These are phyloP conservation scores for Chaetomidium leptoderma DNA, from an alignment of 495 filamentous ascomycete species.

Conservation along the genomic window DNA sequence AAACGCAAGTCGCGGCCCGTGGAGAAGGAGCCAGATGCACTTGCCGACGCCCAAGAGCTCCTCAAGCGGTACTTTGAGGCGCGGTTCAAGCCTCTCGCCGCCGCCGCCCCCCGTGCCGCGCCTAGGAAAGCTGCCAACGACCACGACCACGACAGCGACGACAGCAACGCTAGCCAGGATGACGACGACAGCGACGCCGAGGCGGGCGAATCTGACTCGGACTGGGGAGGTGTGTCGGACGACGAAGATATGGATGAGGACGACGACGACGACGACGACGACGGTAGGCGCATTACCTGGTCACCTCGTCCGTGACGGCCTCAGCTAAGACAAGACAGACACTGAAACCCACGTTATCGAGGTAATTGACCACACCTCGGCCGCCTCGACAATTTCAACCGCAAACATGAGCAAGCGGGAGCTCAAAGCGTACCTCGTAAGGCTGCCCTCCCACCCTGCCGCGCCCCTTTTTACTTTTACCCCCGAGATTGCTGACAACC, in stretches of 20 bases:
- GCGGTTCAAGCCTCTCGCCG: constrained; percentile 69
- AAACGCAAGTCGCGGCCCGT: constrained; percentile 39
- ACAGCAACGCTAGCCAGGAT: constrained; percentile 23
- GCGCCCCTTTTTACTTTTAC: not conserved
- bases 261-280: constrained; percentile 21
- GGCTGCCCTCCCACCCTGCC: constrained; percentile 4
- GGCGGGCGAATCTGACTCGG: constrained; percentile 40
- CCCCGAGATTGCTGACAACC: constrained; percentile 4
- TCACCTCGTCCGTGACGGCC: not conserved
- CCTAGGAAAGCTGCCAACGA: constrained; percentile 26
- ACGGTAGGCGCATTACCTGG: constrained; percentile 11
- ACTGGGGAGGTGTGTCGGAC: constrained; percentile 65
- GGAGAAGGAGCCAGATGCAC: constrained; percentile 28
- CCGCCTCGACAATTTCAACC: constrained; percentile 25
- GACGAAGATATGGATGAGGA: constrained; percentile 30
- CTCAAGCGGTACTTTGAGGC: constrained; percentile 84
- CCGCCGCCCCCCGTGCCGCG: constrained; percentile 21
- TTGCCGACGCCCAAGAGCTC: constrained; percentile 43
- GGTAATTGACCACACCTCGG: constrained; percentile 59
- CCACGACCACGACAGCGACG: constrained; percentile 19
- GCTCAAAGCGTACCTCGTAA: constrained; percentile 74
- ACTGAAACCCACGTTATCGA: constrained; percentile 40
- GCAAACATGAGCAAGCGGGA: constrained; percentile 60
- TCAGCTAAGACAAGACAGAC: constrained; percentile 7
- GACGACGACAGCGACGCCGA: constrained; percentile 26